phyloP scores from a whole-genome alignment of 805 yeast genomes.

The Candida fluviatilis region DNA sequence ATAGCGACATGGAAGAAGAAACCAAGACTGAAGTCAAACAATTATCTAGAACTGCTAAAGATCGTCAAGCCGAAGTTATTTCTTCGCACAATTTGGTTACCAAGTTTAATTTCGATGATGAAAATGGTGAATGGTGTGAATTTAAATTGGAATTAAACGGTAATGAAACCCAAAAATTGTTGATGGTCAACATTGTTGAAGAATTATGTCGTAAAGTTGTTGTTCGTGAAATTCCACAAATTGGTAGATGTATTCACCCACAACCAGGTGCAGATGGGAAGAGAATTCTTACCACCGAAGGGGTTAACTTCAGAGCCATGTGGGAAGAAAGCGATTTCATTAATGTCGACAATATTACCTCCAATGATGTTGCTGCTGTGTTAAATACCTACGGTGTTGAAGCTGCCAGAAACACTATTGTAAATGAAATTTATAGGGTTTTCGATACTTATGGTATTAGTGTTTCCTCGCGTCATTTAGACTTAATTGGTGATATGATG shows the following conservation, averaged over 20 bases:
- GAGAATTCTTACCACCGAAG: conserved; percentile 88
- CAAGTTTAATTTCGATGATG: conserved; percentile 87
- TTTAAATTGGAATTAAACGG: conserved; percentile 80
- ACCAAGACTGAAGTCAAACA: conserved; percentile 13
- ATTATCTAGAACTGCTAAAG: conserved; percentile 62
- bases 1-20: conserved; percentile 30
- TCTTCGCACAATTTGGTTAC: conserved; percentile 69
- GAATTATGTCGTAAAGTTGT: conserved; percentile 85
- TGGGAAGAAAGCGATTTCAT: conserved; percentile 96
- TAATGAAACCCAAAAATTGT: conserved; percentile 74
- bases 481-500: conserved; percentile 97
- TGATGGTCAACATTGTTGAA: conserved; percentile 96
- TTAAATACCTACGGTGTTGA: conserved; percentile 94
- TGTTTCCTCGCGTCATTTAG: conserved; percentile 91
- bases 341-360: conserved; percentile 81
- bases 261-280: conserved; percentile 55
- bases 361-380: conserved; percentile 92
- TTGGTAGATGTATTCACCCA: conserved; percentile 92
- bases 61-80: conserved; percentile 81
- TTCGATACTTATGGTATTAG: conserved; percentile 94
- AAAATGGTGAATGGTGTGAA: conserved; percentile 86
- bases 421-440: conserved; percentile 90
- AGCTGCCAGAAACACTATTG: conserved; percentile 97
- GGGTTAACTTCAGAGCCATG: conserved; percentile 96
- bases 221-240: conserved; percentile 85